phyloP scores from a whole-genome alignment of 305 asterid species.

The Ruellia speciosa region DNA sequence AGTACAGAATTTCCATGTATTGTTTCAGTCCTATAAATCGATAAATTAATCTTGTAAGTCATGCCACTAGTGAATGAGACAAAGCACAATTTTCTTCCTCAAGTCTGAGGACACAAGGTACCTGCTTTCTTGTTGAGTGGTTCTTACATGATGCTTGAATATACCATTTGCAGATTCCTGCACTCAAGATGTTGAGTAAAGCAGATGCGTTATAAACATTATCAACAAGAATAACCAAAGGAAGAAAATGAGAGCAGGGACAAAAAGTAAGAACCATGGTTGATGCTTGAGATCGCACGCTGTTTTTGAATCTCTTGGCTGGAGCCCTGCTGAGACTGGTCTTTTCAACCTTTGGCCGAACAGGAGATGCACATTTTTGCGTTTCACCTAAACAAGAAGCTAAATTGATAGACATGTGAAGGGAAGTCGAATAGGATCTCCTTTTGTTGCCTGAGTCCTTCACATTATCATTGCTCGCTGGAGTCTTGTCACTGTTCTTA shows the following conservation, averaged over 20 bases:
- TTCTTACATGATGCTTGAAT: constrained; percentile 28
- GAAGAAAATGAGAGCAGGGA: constrained; percentile 15
- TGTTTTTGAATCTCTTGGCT: constrained; percentile 37
- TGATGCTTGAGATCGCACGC: constrained; percentile 31
- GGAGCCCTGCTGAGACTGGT: constrained; percentile 33
- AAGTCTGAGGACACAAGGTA: constrained; percentile 20
- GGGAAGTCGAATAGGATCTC: constrained; percentile 41
- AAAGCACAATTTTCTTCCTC: constrained; percentile 3
- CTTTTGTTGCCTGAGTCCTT: constrained; percentile 32
- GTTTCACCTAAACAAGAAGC: constrained; percentile 27
- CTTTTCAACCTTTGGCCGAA: constrained; percentile 30
- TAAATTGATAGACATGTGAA: constrained; percentile 49
- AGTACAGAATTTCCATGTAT: constrained; percentile 25
- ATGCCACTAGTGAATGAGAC: no score
- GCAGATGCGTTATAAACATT: constrained; percentile 7
- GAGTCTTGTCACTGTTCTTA: constrained; percentile 28
- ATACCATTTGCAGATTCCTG: constrained; percentile 43
- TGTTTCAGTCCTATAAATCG: constrained; percentile 5
- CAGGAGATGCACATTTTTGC: constrained; percentile 34
- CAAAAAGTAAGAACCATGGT: constrained; percentile 36
- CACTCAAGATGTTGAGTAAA: no score
- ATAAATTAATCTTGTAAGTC: no score
- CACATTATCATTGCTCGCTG: constrained; percentile 26
- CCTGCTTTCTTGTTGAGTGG: constrained; percentile 41
- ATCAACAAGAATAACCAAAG: constrained; percentile 10